Evolutionary conservation across 2,329 filamentous ascomycete genomes (phyloP), one percentile per base, ranked within the genome.

Genomic region (Alternaria gansuensis): DNA sequence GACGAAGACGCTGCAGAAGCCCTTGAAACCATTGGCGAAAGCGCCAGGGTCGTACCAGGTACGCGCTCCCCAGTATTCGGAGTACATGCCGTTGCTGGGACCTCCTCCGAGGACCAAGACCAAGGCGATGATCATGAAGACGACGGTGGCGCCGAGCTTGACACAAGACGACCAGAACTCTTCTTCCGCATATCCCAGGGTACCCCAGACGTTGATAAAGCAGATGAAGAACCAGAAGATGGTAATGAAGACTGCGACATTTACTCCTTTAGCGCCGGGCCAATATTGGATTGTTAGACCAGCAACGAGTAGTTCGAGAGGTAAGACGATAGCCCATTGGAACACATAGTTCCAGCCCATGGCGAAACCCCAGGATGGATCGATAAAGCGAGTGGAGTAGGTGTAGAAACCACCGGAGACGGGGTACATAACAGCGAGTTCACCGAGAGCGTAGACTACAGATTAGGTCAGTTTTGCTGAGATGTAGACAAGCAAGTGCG

Each of bases 1-100:
- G 56, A 88, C 85, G 67, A 88, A 88, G 43, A 88, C 85, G 58
- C 82, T 81, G 73, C 85, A 88, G 68, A 88, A 83, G 39, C 87
- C 87, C 75, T 87, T 84, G 80, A 89, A 88, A 5, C 86, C 86
- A 69, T 88, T 81, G 49, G 71, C 64, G 72, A 84, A 83, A 0
- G 85, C 84, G 17, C 75, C 74, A 5, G 84, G 84, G 33, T 85
- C 77, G 61, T 82, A 78, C 86, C 87, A 89, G 77, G 85, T 88
- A 40, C 81, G 80, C 21, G 82, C 85, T 14, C 88, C 87, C 43
- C 88, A 83, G 70, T 88, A 87, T 51, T 74, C 70, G 48, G 51
- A 43, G 11, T 85, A 78, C 13, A 79, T 74, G 48, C 84, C 80
- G 4, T 75, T 77, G 49, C 72, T 75, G 1, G 84, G 84, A 2